Base-by-base conservation (phyloP, 345 rosid species). In the Xanthoceras sorbifolium region DNA sequence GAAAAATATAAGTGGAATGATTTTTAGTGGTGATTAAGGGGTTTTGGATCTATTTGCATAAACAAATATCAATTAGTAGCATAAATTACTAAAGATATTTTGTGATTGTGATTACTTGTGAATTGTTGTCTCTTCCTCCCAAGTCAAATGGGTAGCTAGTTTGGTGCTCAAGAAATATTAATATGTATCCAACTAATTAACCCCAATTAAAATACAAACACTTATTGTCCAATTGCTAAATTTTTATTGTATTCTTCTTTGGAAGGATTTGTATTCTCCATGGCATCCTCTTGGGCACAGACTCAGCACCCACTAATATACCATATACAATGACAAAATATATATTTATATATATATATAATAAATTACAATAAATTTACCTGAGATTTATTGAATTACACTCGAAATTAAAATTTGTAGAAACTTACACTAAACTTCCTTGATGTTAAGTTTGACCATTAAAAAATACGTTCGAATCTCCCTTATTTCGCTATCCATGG, bases 241-340 rank as follows among this genome's bases (percentile, higher is more conserved):
- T 22, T n/a, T 32, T 31, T 64, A 17, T 52, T 3, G 9, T 67
- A 2, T 17, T 26, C 20, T 29, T 20, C 9, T 17, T 40, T 69
- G 46, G 44, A 31, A 9, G 40, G 32, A 7, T 31, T 69, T 42
- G 23, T 20, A 3, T 22, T 17, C 1, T 36, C 59, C 71, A 28
- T 36, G 73, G 14, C 66, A 71, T 64, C 76, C 80, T 50, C 72
- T 2, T 50, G 46, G 72, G 71, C 78, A 64, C 67, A 64, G 14
- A 80, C 52, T 77, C 79, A 71, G 79, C 79, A 52, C 67, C 83
- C 83, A 80, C 83, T 76, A 76, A 6, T 14, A 28, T 9, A 6
- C 42, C 52, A 6, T 36, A 11, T 34, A 1, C 8, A 25, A 38
- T 66, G 52, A 17, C 6, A 46, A 5, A n/a, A 73, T n/a, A 4